phyloP scores from a whole-genome alignment of 73 alveolate genomes.

The Symbiodinium natans region DNA sequence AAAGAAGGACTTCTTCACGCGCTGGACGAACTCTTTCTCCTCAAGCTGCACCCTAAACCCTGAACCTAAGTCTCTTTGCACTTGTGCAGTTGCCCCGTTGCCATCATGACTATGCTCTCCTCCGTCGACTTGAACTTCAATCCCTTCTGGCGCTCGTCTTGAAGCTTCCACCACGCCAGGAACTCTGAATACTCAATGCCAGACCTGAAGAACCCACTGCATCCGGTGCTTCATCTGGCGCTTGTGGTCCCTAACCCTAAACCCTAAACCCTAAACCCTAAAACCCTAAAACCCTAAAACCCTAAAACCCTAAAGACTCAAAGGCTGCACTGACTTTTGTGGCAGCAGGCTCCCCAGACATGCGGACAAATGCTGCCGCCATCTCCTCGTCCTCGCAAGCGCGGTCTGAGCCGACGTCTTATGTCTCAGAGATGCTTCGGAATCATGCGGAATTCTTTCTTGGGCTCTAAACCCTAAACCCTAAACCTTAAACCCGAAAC shows the following conservation, averaged over 20 bases:
- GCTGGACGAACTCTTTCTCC: conserved; percentile 41
- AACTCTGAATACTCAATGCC: conserved; percentile 4
- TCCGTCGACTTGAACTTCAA: conserved; percentile 18
- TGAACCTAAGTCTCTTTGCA: no score
- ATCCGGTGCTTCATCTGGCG: neutral
- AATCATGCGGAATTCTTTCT: no score
- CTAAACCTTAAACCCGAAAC: no score
- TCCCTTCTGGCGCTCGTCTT: conserved; percentile 60
- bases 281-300: no score
- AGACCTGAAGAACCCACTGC: neutral
- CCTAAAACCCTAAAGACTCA: neutral
- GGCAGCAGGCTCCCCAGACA: neutral
- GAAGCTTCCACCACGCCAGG: conserved; percentile 74
- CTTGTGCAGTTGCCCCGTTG: no score
- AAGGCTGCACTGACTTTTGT: neutral
- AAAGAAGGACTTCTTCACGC: conserved; percentile 74
- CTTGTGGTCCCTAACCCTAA: no score
- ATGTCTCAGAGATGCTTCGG: no score
- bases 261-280: no score
- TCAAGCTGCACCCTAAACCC: no score
- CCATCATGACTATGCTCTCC: conserved; percentile 22
- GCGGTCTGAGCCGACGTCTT: no score
- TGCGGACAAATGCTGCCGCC: conserved; percentile 86
- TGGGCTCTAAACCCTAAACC: no score
- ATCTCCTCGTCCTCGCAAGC: conserved; percentile 3